These are phyloP conservation scores for Mucor circinelloides DNA, from an alignment of 371 early-diverging fungal genomes.

Conservation along the genomic window DNA sequence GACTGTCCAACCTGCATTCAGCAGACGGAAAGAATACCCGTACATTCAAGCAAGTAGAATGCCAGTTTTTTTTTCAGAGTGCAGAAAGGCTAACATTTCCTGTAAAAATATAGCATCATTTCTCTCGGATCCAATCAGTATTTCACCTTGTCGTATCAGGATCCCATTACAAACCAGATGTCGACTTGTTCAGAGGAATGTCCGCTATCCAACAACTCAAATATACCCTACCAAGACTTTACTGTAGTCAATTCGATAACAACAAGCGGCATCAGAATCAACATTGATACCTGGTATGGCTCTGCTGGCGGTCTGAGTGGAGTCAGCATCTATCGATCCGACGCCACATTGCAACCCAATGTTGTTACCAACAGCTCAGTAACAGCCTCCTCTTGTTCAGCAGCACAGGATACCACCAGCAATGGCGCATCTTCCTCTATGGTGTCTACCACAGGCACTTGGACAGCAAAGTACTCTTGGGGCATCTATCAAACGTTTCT, in stretches of 20 bases:
- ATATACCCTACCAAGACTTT: constrained; percentile 65
- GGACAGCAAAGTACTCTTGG: constrained; percentile 36
- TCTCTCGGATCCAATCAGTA: constrained; percentile 48
- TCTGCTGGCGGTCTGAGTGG: constrained; percentile 72
- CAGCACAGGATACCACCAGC: background rate
- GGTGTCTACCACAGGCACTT: constrained; percentile 33
- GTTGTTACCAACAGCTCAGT: constrained; percentile 23
- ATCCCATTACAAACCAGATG: constrained; percentile 52
- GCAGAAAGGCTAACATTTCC: background rate
- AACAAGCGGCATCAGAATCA: constrained; percentile 59
- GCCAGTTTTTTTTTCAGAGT: background rate
- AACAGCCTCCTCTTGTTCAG: background rate
- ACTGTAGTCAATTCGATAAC: constrained; percentile 40
- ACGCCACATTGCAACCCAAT: constrained; percentile 52
- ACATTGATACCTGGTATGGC: constrained; percentile 74
- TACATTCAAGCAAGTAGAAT: constrained; percentile 47
- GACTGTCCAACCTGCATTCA: constrained; percentile 58
- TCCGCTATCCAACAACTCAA: constrained; percentile 50
- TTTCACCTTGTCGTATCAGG: constrained; percentile 63
- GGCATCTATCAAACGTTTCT: constrained; percentile 48
- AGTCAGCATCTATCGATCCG: constrained; percentile 69
- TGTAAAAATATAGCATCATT: constrained; percentile 33
- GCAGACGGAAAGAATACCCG: constrained; percentile 62
- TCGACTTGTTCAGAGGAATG: constrained; percentile 64
- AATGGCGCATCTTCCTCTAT: constrained; percentile 17